Base-by-base conservation (phyloP, 805 yeast genomes). In the Kodamaea laetipori region DNA sequence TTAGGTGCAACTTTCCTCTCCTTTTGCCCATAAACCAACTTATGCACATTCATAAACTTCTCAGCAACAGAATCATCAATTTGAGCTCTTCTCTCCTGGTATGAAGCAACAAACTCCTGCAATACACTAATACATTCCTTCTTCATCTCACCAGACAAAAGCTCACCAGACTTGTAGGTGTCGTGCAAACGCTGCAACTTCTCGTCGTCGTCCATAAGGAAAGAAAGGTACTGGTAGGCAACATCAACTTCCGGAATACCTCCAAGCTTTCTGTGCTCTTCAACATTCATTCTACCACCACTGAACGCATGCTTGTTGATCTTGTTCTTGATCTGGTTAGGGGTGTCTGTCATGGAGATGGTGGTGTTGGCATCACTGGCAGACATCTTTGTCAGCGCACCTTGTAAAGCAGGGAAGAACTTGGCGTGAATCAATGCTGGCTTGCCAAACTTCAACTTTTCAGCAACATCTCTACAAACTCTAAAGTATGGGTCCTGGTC, bases 401-500 rank as follows among this genome's bases (percentile, higher is more conserved):
- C 99, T 74, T 94, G 98, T 55, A 92, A 72, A 42, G 99, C 98
- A 35, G 99, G 99, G 86, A 94, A 94, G 68, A 94, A 94, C 66
- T 87, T 85, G 43, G 99, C 83, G 67, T 94, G 98, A 51, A 94
- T 74, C 61, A 94, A 77, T 7, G 97, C 81, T 13, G 98, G 98
- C 69, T 94, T 94, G 49, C 90, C 73, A 63, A 78, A 95, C 66
- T 84, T 86, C 63, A 94, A 78, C 67, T 92, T 94, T 58, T 83
- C 90, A 8, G 99, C 97, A 52, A 94, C 99, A 64, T 94, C 99
- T 69, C 99, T 80, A 67, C 96, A 88, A 16, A 94, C 95, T 68
- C 99, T 80, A 74, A 94, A 94, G 67, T 94, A 94, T 23, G 99
- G 98, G 66, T 94, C 99, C 74, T 92, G 99, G 64, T 94, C 99